phyloP scores from a whole-genome alignment of 2,329 filamentous ascomycete species.

The Trichoderma sp. region DNA sequence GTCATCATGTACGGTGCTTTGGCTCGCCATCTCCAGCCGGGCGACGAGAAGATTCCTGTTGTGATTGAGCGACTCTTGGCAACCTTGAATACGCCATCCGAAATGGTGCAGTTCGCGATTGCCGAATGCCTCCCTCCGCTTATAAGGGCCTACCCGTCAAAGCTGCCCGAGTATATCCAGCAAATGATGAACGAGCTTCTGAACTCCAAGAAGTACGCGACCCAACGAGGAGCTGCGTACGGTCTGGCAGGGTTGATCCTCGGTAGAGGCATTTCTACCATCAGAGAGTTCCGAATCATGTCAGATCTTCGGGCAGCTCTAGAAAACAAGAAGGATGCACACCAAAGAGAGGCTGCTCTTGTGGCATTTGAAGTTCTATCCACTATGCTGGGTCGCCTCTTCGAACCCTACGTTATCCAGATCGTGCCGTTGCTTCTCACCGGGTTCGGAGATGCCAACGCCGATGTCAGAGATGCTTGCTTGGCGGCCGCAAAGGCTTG shows the following conservation, averaged over 20 bases:
- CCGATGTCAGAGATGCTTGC: slow-evolving; percentile 90
- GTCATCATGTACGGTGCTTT: slow-evolving; percentile 96
- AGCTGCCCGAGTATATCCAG: slow-evolving; percentile 77
- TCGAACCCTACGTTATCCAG: slow-evolving; percentile 96
- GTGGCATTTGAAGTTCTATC: slow-evolving; percentile 90
- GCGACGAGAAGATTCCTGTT: slow-evolving; percentile 84
- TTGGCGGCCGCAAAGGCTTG: slow-evolving; percentile 91
- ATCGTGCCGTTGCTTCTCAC: slow-evolving; percentile 87
- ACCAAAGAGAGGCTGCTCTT: slow-evolving; percentile 85
- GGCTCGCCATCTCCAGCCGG: slow-evolving; percentile 79
- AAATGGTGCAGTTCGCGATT: slow-evolving; percentile 95
- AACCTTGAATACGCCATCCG: slow-evolving; percentile 90
- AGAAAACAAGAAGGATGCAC: slow-evolving; percentile 94
- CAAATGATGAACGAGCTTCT: slow-evolving; percentile 81
- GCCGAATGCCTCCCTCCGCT: slow-evolving; percentile 91
- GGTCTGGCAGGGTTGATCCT: slow-evolving; percentile 87
- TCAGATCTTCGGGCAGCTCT: slow-evolving; percentile 75
- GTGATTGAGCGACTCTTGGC: slow-evolving; percentile 84
- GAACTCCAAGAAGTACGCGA: slow-evolving; percentile 87
- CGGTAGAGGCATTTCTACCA: slow-evolving; percentile 79
- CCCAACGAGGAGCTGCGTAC: slow-evolving; percentile 89
- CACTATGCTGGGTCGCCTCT: slow-evolving; percentile 80
- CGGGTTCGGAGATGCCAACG: slow-evolving; percentile 85
- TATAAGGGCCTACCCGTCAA: slow-evolving; percentile 77
- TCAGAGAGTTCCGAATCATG: slow-evolving; percentile 86